Base-by-base conservation (phyloP, 208 protist genomes). In the Trypanosoma scelopori region DNA sequence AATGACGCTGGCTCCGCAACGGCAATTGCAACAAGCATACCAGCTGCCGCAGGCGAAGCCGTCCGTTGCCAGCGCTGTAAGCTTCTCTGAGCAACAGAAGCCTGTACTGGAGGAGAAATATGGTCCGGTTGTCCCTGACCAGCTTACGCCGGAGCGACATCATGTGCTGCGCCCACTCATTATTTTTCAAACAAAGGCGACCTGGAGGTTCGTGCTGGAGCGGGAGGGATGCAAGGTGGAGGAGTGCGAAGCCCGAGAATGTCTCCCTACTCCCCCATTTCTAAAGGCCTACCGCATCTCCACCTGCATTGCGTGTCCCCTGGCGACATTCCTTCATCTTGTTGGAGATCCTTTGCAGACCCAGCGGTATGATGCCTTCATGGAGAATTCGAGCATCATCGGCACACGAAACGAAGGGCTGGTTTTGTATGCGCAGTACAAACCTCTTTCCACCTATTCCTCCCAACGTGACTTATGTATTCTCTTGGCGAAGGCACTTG, bases 241-340 rank as follows among this genome's bases (percentile, higher is more conserved):
- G 28, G 65, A 64, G 39, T 71, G 65, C 45, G 48, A 71, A 23
- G 65, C 56, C 4, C 43, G 56, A 32, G 2, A 22, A 6, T 64
- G 13, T 37, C 50, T 71, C 13, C 16, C n/a, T 22, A 49, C 56
- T 6, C 65, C 56, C 0, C 45, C 65, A 3, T 58, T 59, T 25
- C 23, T 71, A 20, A 63, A 65, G 25, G 68, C 68, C 12, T 66
- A 65, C 47, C 70, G 70, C 23, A 46, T 76, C 30, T 62, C 70
- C 3, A 70, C 70, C 22, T 28, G 0, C 22, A 65, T 76, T 46
- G n/a, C 23, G 27, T 63, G 62, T 37, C 56, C 62, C 0, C 18
- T 76, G 30, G 62, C 13, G 15, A 76, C 43, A n/a, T 76, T 76
- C 41, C 43, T 45, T 42, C 27, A 11, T 30, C 53, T 76, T 35